A percentile compares a stretch with the other conserved stretches of the same genome.
These are phyloP conservation scores for Breynia disticha DNA, from an alignment of 441 rosid species.

Conservation along the genomic window DNA sequence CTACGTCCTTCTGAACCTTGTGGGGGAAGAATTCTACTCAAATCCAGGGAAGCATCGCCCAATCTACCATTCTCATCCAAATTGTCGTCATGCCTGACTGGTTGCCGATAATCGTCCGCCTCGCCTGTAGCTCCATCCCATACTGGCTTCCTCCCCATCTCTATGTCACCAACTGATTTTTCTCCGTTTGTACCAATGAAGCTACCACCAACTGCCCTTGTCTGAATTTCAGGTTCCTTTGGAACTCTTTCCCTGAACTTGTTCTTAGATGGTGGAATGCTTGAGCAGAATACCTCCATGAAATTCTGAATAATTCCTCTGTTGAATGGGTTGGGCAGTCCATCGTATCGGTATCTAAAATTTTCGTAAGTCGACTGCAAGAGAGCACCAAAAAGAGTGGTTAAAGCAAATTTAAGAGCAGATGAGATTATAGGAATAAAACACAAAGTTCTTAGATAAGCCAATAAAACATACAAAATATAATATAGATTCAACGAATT, in stretches of 20 bases:
- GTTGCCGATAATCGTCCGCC: slow-evolving; percentile 30
- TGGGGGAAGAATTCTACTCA: slow-evolving; percentile 59
- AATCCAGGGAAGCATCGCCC: slow-evolving; percentile 43
- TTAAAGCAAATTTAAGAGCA: background rate
- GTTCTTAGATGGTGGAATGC: slow-evolving; percentile 54
- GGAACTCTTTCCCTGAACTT: slow-evolving; percentile 58
- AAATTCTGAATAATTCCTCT: slow-evolving; percentile 59
- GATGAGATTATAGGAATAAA: too few relatives aligned
- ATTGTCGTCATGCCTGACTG: slow-evolving; percentile 31
- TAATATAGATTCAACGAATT: background rate
- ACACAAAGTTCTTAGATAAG: too few relatives aligned
- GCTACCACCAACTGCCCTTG: slow-evolving; percentile 33
- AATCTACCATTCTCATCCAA: slow-evolving; percentile 29
- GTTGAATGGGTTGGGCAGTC: slow-evolving; percentile 71
- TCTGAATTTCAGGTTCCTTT: slow-evolving; percentile 43
- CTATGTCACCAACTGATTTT: slow-evolving; percentile 56
- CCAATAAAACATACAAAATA: too few relatives aligned
- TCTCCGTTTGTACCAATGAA: slow-evolving; percentile 48
- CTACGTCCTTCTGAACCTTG: slow-evolving; percentile 55
- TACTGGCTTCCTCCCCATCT: slow-evolving; percentile 72
- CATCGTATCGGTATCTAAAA: slow-evolving; percentile 78
- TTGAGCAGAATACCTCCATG: slow-evolving; percentile 58
- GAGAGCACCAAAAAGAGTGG: slow-evolving; percentile 2
- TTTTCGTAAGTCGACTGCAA: slow-evolving; percentile 95
- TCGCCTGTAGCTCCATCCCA: slow-evolving; percentile 48